Base-by-base conservation (phyloP, 495 filamentous ascomycete species). In the Mytilinidion resinicola region DNA sequence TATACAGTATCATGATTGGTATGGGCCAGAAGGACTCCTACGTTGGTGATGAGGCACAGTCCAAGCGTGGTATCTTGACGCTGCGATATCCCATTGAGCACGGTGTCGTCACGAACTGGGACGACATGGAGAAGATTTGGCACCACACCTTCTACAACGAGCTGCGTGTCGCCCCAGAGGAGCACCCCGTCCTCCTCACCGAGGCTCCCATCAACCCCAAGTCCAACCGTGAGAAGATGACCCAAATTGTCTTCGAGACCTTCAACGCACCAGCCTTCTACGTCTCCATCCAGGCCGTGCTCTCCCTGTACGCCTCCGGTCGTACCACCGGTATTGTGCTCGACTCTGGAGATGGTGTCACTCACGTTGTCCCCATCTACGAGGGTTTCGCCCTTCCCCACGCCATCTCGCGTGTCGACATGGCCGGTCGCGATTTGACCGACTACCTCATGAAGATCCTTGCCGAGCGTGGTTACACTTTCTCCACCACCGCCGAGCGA, bases 101-200 rank as follows among this genome's bases (percentile, higher is more conserved):
- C 80, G 93, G 93, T 89, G 95, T 98, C 73, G 95, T 98, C 75
- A 98, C 93, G 80, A 96, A 98, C 85, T 98, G 93, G 93, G 92
- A 97, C 77, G 93, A 98, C 75, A 97, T 98, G 95, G 93, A 98
- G 82, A 97, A 96, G 84, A 98, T 98, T 72, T 98, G 93, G 95
- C 93, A 98, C 79, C 91, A 97, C 85, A 96, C 91, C 70, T 96
- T 98, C 86, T 98, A 97, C 88, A 97, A 96, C 77, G 93, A 98
- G 83, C 86, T 98, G 73, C 93, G 93, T 89, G 93, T 98, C 62
- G 93, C 93, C 63, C 93, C 93, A 60, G 95, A 98, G 84, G 93
- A 98, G 90, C 93, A 98, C 86, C 93, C 93, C 69, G 92, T 97
- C 70, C 85, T 98, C 72, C 84, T 98, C 76, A 98, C 93, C 71